Percentiles rank a stretch among this genome's conserved stretches.
Conservation (phyloP, 2,329 filamentous ascomycete species). For the Verticillium zaregamsianum region DNA sequence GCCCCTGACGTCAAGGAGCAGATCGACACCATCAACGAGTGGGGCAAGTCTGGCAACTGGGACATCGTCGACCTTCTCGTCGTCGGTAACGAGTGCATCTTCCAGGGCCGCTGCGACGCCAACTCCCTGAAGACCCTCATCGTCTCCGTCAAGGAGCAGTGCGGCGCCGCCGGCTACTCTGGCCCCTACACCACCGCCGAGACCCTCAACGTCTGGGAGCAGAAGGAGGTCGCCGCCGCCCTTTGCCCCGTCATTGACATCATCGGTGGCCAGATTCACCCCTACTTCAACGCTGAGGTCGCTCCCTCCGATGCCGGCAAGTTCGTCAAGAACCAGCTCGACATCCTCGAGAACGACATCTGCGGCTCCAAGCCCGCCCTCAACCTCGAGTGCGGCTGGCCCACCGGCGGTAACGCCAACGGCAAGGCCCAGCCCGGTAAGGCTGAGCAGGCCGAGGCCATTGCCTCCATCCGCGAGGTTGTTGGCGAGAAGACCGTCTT, state of each 20-base stretch:
- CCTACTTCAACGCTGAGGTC: slow-evolving; percentile 81
- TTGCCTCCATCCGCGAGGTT: slow-evolving; percentile 63
- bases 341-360: slow-evolving; percentile 57
- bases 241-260: slow-evolving; percentile 76
- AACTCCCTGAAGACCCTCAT: slow-evolving; percentile 68
- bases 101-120: slow-evolving; percentile 65
- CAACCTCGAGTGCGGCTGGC: slow-evolving; percentile 93
- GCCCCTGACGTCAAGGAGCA: slow-evolving; percentile 65
- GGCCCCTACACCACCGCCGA: slow-evolving; percentile 82
- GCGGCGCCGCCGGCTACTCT: slow-evolving; percentile 63
- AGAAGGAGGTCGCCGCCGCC: slow-evolving; percentile 46
- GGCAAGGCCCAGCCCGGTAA: slow-evolving; percentile 66
- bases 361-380: slow-evolving; percentile 71
- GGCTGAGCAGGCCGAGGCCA: slow-evolving; percentile 65
- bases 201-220: slow-evolving; percentile 73
- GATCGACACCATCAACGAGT: slow-evolving; percentile 66
- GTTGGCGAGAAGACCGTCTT: slow-evolving; percentile 69
- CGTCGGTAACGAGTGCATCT: slow-evolving; percentile 87
- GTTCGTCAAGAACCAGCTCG: slow-evolving; percentile 72
- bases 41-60: slow-evolving; percentile 58
- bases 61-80: slow-evolving; percentile 74
- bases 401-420: slow-evolving; percentile 64
- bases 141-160: slow-evolving; percentile 56
- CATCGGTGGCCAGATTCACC: slow-evolving; percentile 82
- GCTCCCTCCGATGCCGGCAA: slow-evolving; percentile 62